A percentile compares a stretch with the other conserved stretches of the same genome.
These are phyloP conservation scores for Colletotrichum nymphaeae DNA, from an alignment of 2,329 filamentous ascomycete genomes.

Conservation along the genomic window DNA sequence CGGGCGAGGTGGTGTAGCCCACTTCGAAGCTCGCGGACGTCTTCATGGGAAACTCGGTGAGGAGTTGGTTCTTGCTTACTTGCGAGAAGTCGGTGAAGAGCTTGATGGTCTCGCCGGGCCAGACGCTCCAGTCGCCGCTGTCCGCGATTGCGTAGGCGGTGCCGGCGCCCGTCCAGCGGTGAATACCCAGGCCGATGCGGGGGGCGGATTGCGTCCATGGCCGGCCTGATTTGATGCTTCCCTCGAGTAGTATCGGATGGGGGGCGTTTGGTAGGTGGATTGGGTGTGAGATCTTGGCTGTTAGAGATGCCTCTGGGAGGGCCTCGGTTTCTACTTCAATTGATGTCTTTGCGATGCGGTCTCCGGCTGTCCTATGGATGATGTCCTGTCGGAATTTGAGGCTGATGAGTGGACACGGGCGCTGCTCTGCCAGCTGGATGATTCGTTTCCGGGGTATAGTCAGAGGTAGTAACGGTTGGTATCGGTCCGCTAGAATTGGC, in stretches of 20 bases:
- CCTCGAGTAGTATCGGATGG: conserved; percentile 50
- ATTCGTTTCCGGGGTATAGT: conserved; percentile 49
- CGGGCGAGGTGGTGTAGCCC: conserved; percentile 50
- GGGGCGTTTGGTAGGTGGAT: conserved; percentile 42
- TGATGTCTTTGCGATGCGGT: conserved; percentile 37
- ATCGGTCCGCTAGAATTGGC: conserved; percentile 49
- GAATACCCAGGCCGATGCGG: conserved; percentile 46
- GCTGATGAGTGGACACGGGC: conserved; percentile 50
- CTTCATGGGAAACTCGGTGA: conserved; percentile 42
- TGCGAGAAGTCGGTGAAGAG: conserved; percentile 47
- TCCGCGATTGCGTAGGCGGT: conserved; percentile 53
- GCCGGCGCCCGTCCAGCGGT: conserved; percentile 47
- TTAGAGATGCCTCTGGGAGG: conserved; percentile 51
- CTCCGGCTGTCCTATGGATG: conserved; percentile 31
- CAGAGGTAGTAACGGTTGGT: conserved; percentile 51
- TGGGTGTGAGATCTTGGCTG: conserved; percentile 49
- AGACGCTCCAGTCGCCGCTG: conserved; percentile 52
- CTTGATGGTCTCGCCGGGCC: conserved; percentile 44
- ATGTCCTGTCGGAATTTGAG: conserved; percentile 55
- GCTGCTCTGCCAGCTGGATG: conserved; percentile 50
- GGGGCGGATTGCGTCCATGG: conserved; percentile 39
- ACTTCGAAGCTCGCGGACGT: conserved; percentile 53
- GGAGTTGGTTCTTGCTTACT: conserved; percentile 44
- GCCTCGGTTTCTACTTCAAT: conserved; percentile 52
- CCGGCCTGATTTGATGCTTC: conserved; percentile 43